Conservation (phyloP, 306 rosid species). For the Citrullus amarus region DNA sequence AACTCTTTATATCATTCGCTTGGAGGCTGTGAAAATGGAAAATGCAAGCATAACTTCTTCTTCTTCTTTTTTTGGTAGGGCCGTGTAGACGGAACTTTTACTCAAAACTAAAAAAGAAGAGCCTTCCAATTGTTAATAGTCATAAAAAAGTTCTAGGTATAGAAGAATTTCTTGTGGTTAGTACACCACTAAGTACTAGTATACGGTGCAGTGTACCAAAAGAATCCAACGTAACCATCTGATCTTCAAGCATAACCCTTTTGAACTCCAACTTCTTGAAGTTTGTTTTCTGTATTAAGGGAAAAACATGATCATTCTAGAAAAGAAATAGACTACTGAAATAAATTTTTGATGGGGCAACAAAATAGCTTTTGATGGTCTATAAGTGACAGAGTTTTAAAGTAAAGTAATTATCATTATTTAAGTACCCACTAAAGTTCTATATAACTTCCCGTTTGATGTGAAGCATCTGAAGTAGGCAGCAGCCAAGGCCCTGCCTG, state of each 20-base stretch:
- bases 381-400: not conserved
- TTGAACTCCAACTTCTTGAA: not conserved
- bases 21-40: not conserved
- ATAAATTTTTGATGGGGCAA: not conserved
- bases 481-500: not conserved
- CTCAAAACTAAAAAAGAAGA: not conserved
- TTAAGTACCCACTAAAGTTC: not conserved
- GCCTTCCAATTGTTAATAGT: not conserved
- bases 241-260: too few species aligned
- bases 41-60: not conserved
- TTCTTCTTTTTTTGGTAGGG: not conserved
- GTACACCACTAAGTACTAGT: not conserved
- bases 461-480: conserved; percentile 1
- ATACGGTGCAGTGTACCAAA: not conserved
- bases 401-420: not conserved
- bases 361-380: not conserved
- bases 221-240: not conserved
- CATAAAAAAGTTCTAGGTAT: not conserved
- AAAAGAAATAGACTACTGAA: not conserved
- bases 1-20: not conserved
- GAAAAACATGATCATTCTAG: not conserved
- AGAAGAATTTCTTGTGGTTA: not conserved
- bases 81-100: not conserved
- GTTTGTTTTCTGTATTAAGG: not conserved
- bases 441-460: not conserved